Conservation (phyloP, 2,329 filamentous ascomycete species). For the Hypoxylon sp. region DNA sequence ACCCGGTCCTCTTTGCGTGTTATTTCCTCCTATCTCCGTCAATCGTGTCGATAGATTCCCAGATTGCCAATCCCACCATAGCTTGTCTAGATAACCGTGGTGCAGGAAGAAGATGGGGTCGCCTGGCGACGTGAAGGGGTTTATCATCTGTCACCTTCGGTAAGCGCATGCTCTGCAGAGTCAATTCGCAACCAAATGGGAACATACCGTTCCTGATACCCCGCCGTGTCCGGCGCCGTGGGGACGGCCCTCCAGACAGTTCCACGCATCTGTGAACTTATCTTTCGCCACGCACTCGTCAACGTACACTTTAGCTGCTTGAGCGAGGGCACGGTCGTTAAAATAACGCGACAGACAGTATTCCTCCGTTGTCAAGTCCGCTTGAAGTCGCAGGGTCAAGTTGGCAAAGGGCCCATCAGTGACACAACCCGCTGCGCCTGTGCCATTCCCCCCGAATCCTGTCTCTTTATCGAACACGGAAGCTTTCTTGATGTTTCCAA, state of each 20-base stretch:
- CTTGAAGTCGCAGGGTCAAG: constrained; percentile 50
- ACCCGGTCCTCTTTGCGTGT: constrained; percentile 24
- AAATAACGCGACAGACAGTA: constrained; percentile 47
- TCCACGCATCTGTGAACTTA: constrained; percentile 33
- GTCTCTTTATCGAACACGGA: constrained; percentile 49
- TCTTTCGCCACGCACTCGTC: constrained; percentile 31
- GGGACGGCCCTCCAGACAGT: constrained; percentile 39
- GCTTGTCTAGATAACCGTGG: constrained; percentile 46
- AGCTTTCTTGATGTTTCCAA: constrained; percentile 47
- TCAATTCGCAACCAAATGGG: neutral
- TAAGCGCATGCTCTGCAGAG: constrained; percentile 7
- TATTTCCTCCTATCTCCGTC: constrained; percentile 43
- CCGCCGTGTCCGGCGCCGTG: constrained; percentile 44
- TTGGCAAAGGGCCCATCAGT: constrained; percentile 53
- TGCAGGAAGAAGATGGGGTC: constrained; percentile 49
- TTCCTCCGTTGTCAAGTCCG: constrained; percentile 38
- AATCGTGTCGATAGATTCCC: constrained; percentile 39
- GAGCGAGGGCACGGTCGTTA: constrained; percentile 38
- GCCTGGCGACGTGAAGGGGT: constrained; percentile 41
- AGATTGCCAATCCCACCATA: constrained; percentile 48
- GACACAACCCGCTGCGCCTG: constrained; percentile 49
- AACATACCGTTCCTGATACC: constrained; percentile 40
- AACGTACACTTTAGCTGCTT: constrained; percentile 28
- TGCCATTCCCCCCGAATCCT: constrained; percentile 53
- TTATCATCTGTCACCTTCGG: constrained; percentile 38